Conservation (phyloP, 495 filamentous ascomycete species). For the Penicillium macrosclerotiorum region DNA sequence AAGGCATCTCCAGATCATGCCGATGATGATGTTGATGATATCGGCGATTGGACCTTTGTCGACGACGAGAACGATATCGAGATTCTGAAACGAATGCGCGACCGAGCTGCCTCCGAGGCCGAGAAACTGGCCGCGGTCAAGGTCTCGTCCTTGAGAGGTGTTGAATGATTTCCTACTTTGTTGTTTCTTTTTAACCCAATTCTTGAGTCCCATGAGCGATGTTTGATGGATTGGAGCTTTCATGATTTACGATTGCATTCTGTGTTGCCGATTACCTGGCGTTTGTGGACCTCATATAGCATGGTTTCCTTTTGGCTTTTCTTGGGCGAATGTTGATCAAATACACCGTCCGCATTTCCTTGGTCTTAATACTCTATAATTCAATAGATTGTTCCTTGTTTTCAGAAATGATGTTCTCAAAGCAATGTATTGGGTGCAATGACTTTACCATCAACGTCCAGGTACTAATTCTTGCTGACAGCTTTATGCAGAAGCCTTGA, state of each 20-base stretch:
- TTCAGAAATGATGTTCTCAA: neutral
- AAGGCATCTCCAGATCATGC: constrained; percentile 37
- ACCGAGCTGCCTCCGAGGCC: constrained; percentile 29
- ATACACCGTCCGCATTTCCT: constrained; percentile 3
- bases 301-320: constrained; percentile 2
- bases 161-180: neutral
- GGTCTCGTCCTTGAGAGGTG: neutral
- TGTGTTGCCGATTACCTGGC: constrained; percentile 4
- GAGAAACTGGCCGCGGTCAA: constrained; percentile 18
- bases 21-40: constrained; percentile 47
- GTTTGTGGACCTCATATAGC: constrained; percentile 2
- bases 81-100: constrained; percentile 41
- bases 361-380: neutral
- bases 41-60: constrained; percentile 72
- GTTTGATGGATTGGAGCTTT: constrained; percentile 8
- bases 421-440: neutral
- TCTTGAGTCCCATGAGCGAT: constrained; percentile 8
- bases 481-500: too few relatives aligned
- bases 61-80: constrained; percentile 63
- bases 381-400: neutral
- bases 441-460: too few relatives aligned
- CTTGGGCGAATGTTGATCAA: constrained; percentile 2
- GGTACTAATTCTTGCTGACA: too few relatives aligned
- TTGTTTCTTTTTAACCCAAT: constrained; percentile 5
- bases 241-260: constrained; percentile 11